Evolutionary conservation across 139 green algal species (phyloP).

Genomic region (Edaphochlamys debaryana): DNA sequence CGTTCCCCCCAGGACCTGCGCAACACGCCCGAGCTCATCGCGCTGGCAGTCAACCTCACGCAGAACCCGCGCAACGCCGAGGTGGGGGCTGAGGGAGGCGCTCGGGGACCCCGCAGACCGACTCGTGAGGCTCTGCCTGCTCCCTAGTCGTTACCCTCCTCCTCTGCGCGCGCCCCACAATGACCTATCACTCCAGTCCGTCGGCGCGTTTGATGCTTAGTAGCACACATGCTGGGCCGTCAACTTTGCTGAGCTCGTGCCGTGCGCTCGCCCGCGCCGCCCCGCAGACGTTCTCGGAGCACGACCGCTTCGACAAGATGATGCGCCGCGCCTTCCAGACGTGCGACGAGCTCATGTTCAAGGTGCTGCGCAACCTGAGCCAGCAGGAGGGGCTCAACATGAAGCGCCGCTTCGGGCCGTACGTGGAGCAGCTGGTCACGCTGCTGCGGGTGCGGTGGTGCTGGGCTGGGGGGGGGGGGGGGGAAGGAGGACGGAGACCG

Average conservation of each 20-base stretch:
- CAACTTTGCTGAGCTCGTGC: too few species aligned
- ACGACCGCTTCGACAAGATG: slow-evolving; percentile 73
- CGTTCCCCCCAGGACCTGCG: slow-evolving; percentile 60
- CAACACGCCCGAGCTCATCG: slow-evolving; percentile 81
- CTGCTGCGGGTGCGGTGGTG: slow-evolving; percentile 62
- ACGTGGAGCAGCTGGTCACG: slow-evolving; percentile 71
- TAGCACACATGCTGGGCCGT: too few species aligned
- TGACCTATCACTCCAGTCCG: too few species aligned
- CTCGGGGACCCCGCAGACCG: too few species aligned
- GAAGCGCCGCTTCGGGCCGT: slow-evolving; percentile 68
- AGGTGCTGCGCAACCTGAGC: slow-evolving; percentile 73
- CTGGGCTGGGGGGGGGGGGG: too few species aligned
- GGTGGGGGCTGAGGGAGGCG: slow-evolving; percentile 54
- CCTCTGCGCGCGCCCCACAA: too few species aligned
- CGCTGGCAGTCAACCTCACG: slow-evolving; percentile 87
- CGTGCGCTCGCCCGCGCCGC: too few species aligned
- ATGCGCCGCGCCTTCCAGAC: slow-evolving; percentile 64
- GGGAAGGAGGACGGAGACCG: too few species aligned
- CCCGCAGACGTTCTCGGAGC: slow-evolving; percentile 74
- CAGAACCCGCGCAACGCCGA: slow-evolving; percentile 79
- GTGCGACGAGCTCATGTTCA: slow-evolving; percentile 84
- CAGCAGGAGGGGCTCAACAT: slow-evolving; percentile 65
- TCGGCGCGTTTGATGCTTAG: too few species aligned
- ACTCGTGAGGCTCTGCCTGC: too few species aligned
- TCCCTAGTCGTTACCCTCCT: too few species aligned